Base-by-base conservation (phyloP, 164 flowering plant genomes). In the Berberis thunbergii region DNA sequence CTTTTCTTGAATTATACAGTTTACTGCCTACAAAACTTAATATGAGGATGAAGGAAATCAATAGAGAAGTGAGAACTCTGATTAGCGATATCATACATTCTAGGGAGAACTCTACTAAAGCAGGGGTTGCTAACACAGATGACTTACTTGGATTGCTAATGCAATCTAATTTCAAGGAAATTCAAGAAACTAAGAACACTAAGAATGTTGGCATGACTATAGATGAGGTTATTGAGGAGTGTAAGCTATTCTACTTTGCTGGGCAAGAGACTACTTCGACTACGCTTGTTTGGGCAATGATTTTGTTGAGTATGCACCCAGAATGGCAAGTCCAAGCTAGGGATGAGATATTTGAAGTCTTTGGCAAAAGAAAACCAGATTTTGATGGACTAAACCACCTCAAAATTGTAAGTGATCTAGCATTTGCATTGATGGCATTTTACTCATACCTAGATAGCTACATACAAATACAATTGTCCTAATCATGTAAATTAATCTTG, bases 1-100 rank as follows among this genome's bases (percentile, higher is more conserved):
- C 6, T 2, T 41, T 54, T 3, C 45, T 5, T 60, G 7, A 44
- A 6, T 12, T 64, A n/a, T 26, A 39, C 66, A 74, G 77, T 65
- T 71, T 64, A 58, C 11, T 75, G 13, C 77, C 77, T 3, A 71
- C 72, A 61, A 62, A 65, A 41, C 57, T 65, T 52, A 73, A 73
- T 59, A 61, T 2, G 1, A 65, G 76, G 50, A 65, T 67, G 59
- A 65, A 45, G 61, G 57, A 73, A 43, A 60, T 66, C 5, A 10
- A 61, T 53, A 42, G 59, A 59, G 68, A 69, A 50, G 63, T 69
- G 3, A n/a, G 4, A 54, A 8, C 53, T 41, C 39, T 59, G 4
- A 4, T 73, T 2, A 62, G 42, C 12, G 55, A 54, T 38, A 64
- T 73, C 41, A 62, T 73, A 40, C 11, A 45, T 3, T 69, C 65